Base-by-base conservation (phyloP, 139 green algal genomes). In the Pleodorina starrii region DNA sequence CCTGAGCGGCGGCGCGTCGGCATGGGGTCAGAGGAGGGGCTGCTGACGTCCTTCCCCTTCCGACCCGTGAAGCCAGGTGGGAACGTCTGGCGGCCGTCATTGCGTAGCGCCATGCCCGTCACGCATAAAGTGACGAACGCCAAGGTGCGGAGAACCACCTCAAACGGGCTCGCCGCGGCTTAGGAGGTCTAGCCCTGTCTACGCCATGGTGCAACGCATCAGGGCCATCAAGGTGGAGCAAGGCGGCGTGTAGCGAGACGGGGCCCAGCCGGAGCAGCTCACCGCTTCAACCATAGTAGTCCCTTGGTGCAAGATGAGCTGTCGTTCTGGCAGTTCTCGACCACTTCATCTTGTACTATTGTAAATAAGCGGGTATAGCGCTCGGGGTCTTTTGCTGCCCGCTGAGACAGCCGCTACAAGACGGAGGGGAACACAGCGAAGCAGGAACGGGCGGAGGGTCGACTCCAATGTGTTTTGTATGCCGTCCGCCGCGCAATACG, bases 271-370 rank as follows among this genome's bases (percentile, higher is more conserved):
- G 54, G 25, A 66, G 9, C 54, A 35, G 19, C 63, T 50, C 32
- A 96, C 94, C 94, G 77, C 54, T 96, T 97, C 29, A 97, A 90
- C 95, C 95, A 97, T 0, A 97, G 92, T 50, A 97, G 85, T 9
- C 95, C 95, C 77, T 97, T 98, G 19, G 95, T 96, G 72, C 91
- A 94, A 5, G 92, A 96, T 2, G 59, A 84, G 68, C 57, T 89
- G 19, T 89, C 90, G 0, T 32, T 78, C 14, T 95, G 81, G 12
- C 92, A 85, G 29, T 93, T 93, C 1, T 85, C 74, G 0, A 89
- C 87, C 17, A 97, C 79, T 54, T 97, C 96, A 36, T 97, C 94
- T 25, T 91, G 86, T 10, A 97, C 90, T 66, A 98, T 96, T 29
- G 80, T 51, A 74, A 94, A 96, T 0, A 96, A 93, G 72, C 84